Evolutionary conservation across 345 rosid genomes (phyloP).

Genomic region (Lenwebbia sp.): DNA sequence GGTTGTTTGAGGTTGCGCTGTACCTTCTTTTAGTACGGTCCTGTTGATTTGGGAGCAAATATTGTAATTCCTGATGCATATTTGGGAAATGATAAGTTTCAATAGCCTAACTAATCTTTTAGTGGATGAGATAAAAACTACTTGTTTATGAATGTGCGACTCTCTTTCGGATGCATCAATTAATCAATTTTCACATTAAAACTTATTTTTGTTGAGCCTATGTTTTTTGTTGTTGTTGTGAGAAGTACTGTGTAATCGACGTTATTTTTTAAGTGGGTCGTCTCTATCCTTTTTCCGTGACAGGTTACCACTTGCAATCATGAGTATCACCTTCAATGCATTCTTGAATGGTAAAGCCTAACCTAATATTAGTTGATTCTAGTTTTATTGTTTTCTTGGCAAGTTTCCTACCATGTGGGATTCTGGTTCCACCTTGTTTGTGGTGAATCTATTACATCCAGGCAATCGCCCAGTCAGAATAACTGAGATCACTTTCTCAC

Average conservation of each 20-base stretch:
- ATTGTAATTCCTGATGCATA: not conserved
- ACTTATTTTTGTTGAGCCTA: not conserved
- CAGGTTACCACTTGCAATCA: slow-evolving; percentile 92
- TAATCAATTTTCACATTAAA: not conserved
- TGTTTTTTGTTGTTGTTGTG: not conserved
- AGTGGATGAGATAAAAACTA: not conserved
- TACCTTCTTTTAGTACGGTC: not conserved
- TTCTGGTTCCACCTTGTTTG: not conserved
- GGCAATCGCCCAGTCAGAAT: not conserved
- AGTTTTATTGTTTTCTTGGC: not conserved
- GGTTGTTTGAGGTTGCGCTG: not conserved
- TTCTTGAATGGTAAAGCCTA: slow-evolving; percentile 67
- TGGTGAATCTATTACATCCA: not conserved
- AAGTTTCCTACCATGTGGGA: not conserved
- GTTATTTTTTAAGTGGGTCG: not conserved
- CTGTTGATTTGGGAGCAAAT: not conserved
- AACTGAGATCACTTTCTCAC: slow-evolving; percentile 7
- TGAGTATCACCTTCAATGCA: slow-evolving; percentile 92
- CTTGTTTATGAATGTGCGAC: not conserved
- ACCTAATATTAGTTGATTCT: not conserved
- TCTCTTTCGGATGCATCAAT: not conserved
- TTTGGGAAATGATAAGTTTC: not conserved
- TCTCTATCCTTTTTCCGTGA: slow-evolving; percentile 2
- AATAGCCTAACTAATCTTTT: not conserved
- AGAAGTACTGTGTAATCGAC: not conserved